A percentile compares a stretch with the other conserved stretches of the same genome.
Evolutionary conservation across 495 filamentous ascomycete genomes (phyloP).

Genomic region (Xylaria acuta): DNA sequence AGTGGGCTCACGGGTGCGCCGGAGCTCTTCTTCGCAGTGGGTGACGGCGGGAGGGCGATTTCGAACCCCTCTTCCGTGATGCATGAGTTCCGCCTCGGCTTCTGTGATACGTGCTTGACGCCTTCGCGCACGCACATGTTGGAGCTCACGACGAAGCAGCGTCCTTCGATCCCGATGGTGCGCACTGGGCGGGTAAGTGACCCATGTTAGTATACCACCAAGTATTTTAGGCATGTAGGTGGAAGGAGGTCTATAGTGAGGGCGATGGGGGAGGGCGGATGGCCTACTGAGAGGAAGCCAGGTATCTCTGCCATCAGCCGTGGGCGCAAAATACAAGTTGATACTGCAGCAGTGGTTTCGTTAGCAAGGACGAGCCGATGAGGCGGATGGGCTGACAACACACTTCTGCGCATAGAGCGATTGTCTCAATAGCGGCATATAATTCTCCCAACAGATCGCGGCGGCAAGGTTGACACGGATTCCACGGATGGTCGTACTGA

Average conservation of each 20-base stretch:
- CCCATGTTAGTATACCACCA: constrained; percentile 32
- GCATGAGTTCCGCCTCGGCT: constrained; percentile 38
- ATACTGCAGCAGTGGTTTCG: constrained; percentile 47
- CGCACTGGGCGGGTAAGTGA: constrained; percentile 53
- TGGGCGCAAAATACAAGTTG: constrained; percentile 91
- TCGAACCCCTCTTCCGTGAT: constrained; percentile 48
- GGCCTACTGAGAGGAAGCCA: constrained; percentile 69
- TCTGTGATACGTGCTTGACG: neutral
- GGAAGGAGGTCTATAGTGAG: neutral
- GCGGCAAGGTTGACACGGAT: constrained; percentile 79
- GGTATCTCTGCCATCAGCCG: constrained; percentile 82
- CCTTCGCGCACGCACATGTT: constrained; percentile 75
- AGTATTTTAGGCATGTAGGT: neutral
- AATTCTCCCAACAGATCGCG: constrained; percentile 98
- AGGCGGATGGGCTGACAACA: neutral
- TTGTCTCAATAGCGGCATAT: constrained; percentile 82
- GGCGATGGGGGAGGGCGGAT: neutral
- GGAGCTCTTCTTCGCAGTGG: neutral
- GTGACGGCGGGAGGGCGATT: constrained; percentile 43
- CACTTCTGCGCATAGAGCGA: constrained; percentile 83
- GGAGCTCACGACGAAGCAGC: constrained; percentile 84
- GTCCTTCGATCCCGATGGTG: constrained; percentile 79
- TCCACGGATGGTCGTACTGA: constrained; percentile 80
- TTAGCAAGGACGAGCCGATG: neutral
- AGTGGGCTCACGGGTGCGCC: neutral